These are phyloP conservation scores for Cyphellophora attinorum DNA, from an alignment of 2,329 filamentous ascomycete species.

Conservation along the genomic window DNA sequence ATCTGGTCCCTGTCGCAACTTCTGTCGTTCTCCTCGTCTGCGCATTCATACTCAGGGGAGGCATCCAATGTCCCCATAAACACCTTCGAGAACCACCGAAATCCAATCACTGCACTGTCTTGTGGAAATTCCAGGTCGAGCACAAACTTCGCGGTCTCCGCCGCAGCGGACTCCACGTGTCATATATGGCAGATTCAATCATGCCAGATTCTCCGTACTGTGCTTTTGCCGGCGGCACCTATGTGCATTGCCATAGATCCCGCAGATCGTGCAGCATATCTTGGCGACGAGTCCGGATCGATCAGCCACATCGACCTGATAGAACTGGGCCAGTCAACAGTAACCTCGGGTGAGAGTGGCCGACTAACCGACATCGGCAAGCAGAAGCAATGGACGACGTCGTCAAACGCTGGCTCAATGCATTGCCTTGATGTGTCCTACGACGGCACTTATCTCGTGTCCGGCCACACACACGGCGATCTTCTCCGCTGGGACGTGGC, in stretches of 20 bases:
- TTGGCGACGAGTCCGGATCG: slow-evolving; percentile 69
- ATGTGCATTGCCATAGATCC: slow-evolving; percentile 69
- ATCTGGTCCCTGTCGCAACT: slow-evolving; percentile 79
- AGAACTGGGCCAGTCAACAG: slow-evolving; percentile 11
- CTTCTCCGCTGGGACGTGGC: slow-evolving; percentile 73
- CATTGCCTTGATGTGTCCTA: slow-evolving; percentile 66
- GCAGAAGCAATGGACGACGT: slow-evolving; percentile 37
- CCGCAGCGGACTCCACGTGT: slow-evolving; percentile 76
- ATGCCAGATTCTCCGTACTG: slow-evolving; percentile 66
- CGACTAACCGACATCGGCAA: slow-evolving; percentile 17
- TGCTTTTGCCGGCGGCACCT: slow-evolving; percentile 66
- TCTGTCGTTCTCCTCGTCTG: slow-evolving; percentile 48
- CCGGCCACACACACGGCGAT: slow-evolving; percentile 72
- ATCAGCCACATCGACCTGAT: slow-evolving; percentile 73
- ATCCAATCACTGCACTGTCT: slow-evolving; percentile 37
- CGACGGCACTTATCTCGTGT: slow-evolving; percentile 70
- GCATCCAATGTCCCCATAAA: slow-evolving; percentile 56
- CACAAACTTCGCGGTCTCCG: slow-evolving; percentile 75
- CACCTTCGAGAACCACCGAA: slow-evolving; percentile 64
- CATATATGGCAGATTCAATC: slow-evolving; percentile 88
- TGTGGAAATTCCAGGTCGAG: slow-evolving; percentile 59
- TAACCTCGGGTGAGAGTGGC: slow-evolving; percentile 21
- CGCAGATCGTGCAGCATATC: slow-evolving; percentile 71
- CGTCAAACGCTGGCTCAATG: slow-evolving; percentile 55
- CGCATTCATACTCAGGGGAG: slow-evolving; percentile 34